A percentile compares a stretch with the other conserved stretches of the same genome.
phyloP scores from a whole-genome alignment of 108 stramenopile genomes.

The Pseudonitzschia multiseries region DNA sequence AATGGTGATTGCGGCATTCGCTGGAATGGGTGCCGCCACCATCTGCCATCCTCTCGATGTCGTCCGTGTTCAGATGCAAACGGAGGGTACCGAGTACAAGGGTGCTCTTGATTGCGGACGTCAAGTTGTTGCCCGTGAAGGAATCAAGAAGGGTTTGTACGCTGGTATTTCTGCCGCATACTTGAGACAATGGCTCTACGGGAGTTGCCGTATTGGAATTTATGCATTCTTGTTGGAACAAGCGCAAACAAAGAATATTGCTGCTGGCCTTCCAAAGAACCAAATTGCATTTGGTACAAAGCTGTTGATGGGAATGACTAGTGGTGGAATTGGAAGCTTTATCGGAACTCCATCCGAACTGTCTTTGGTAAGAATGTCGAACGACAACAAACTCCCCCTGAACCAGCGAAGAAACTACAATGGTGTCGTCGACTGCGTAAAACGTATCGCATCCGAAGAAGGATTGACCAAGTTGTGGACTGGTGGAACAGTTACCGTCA shows the following conservation, averaged over 20 bases:
- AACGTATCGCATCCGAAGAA: constrained; percentile 62
- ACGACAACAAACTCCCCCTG: constrained; percentile 63
- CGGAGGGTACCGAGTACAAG: constrained; percentile 39
- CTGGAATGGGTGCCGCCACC: constrained; percentile 79
- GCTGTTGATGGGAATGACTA: constrained; percentile 63
- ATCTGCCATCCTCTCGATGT: constrained; percentile 76
- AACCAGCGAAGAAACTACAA: constrained; percentile 66
- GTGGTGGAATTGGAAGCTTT: constrained; percentile 70
- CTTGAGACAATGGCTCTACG: constrained; percentile 74
- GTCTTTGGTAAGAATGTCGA: constrained; percentile 70
- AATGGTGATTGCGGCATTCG: constrained; percentile 71
- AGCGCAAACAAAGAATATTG: constrained; percentile 52
- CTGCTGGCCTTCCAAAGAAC: constrained; percentile 58
- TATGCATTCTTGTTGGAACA: constrained; percentile 67
- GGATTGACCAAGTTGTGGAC: constrained; percentile 53
- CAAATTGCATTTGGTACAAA: constrained; percentile 56
- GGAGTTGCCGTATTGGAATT: constrained; percentile 70
- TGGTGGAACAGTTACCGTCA: constrained; percentile 65
- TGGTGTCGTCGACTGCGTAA: constrained; percentile 58
- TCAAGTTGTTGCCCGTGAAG: constrained; percentile 43
- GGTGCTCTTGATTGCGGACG: constrained; percentile 44
- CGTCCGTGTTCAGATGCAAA: constrained; percentile 76
- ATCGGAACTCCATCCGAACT: constrained; percentile 72
- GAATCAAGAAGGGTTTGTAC: constrained; percentile 53
- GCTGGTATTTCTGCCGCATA: constrained; percentile 74